Percentiles rank a stretch among this genome's conserved stretches.
These are phyloP conservation scores for Solanum medicagineum DNA, from an alignment of 257 asterid species.

Conservation along the genomic window DNA sequence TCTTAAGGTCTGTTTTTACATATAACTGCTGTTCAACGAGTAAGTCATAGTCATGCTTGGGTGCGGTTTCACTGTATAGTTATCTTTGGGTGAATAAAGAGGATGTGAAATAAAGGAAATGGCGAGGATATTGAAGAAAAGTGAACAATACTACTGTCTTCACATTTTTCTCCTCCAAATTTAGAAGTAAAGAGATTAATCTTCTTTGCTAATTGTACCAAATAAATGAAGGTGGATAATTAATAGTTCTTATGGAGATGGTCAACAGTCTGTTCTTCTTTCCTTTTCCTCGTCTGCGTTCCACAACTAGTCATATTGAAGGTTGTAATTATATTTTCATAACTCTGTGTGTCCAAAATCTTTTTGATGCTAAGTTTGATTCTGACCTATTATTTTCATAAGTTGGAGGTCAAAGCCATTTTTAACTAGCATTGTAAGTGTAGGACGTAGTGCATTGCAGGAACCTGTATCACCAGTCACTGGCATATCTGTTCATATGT, in stretches of 20 bases:
- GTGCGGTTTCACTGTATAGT: not conserved
- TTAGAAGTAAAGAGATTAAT: not conserved
- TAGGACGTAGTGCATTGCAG: not conserved
- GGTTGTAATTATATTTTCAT: not conserved
- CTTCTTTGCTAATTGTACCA: not conserved
- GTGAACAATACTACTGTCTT: not conserved
- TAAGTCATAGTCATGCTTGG: not conserved
- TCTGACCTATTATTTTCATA: not conserved
- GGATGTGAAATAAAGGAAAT: not conserved
- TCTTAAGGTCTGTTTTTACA: slow-evolving; percentile 51
- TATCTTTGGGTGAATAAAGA: not conserved
- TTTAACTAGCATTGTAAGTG: not conserved
- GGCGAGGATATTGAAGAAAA: not conserved
- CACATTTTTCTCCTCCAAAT: not conserved
- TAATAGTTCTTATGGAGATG: not conserved
- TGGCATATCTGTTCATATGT: not conserved
- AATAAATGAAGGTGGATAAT: not conserved
- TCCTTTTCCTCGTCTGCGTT: not conserved
- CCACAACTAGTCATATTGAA: not conserved
- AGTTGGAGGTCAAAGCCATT: not conserved
- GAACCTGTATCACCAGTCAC: not conserved
- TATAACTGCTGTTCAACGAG: not conserved
- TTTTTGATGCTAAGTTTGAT: not conserved
- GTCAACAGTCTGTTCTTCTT: not conserved
- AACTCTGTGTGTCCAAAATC: not conserved